Base-by-base conservation (phyloP, 768 basidiomycete genomes). In the Lactifluus piperatus region DNA sequence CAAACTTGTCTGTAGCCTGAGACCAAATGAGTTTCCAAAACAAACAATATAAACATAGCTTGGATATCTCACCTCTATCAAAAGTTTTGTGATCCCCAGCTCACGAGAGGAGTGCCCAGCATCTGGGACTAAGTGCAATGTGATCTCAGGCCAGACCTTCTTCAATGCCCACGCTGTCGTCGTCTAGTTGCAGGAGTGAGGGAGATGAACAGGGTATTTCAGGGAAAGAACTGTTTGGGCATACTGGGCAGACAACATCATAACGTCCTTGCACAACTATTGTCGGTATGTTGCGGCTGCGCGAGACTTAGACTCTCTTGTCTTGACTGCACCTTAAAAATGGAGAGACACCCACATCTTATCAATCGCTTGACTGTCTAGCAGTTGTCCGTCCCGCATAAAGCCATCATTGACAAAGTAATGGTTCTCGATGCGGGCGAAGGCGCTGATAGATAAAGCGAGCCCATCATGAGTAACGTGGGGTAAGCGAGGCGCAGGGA, bases 391-490 rank as follows among this genome's bases (percentile, higher is more conserved):
- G 9, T 93, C 88, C 22, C 89, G 77, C 84, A 94, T 84, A 71
- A 91, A 95, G 3, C 88, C 86, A 83, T 91, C 79, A 66, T 94
- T 90, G 52, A 94, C 74, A 67, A 94, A 94, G 71, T 88, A 95
- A 67, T 94, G 91, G 67, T 92, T 92, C 73, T 93, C 92, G 47
- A 94, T 92, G 37, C 84, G 76, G 20, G 91, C 88, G 70, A 93
- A 94, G 0, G 91, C 86, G 56, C 90, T 93, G 53, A 27, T 30
- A 34, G 20, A 44, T 27, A 27, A 29, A 39, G 8, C 2, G 14
- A 18, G 16, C 3, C 6, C 16, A 16, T 36, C 7, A 44, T 37
- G 11, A 44, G 10, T 1, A 26, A 36, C 13, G 34, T 41, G n/a
- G 4, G 13, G 13, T 27, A 3, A 5, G 39, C 29, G 10, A 5